Conservation (phyloP, 2,329 filamentous ascomycete genomes). For the Ceratocystis huliohia region DNA sequence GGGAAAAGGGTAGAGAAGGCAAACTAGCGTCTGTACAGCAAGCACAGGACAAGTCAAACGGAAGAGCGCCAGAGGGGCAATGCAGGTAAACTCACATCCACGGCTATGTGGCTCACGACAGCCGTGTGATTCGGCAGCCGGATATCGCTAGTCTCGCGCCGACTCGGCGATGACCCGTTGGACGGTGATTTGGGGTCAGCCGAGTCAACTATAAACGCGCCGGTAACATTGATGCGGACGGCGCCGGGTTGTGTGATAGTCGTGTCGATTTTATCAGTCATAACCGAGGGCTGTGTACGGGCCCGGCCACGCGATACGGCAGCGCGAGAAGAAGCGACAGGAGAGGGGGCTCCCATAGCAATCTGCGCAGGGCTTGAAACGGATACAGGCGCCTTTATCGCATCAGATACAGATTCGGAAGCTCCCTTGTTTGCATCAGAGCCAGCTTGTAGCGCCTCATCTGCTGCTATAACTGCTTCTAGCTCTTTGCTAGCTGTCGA, state of each 20-base stretch:
- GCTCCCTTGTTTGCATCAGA: neutral
- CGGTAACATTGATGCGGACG: slow-evolving; percentile 91
- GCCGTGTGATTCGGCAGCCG: slow-evolving; percentile 90
- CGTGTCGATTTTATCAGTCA: slow-evolving; percentile 46
- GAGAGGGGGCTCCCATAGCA: neutral
- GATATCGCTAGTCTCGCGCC: slow-evolving; percentile 74
- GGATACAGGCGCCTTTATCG: too few species aligned
- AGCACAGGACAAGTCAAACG: neutral
- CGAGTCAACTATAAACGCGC: slow-evolving; percentile 81
- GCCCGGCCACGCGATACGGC: slow-evolving; percentile 13
- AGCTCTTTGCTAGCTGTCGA: too few species aligned
- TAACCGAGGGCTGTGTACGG: slow-evolving; percentile 11
- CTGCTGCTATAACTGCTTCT: too few species aligned
- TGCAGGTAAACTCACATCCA: slow-evolving; percentile 57
- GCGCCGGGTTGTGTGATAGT: slow-evolving; percentile 52
- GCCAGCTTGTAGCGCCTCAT: too few species aligned
- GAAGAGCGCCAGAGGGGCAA: neutral
- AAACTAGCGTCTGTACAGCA: neutral
- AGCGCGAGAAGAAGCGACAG: neutral
- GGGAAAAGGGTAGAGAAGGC: neutral
- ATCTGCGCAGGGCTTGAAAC: too few species aligned
- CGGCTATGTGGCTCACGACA: slow-evolving; percentile 89
- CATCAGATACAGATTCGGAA: neutral
- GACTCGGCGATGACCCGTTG: slow-evolving; percentile 32
- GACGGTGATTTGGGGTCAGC: slow-evolving; percentile 50